These are phyloP conservation scores for Boletus rex-veris DNA, from an alignment of 768 basidiomycete species.

Conservation along the genomic window DNA sequence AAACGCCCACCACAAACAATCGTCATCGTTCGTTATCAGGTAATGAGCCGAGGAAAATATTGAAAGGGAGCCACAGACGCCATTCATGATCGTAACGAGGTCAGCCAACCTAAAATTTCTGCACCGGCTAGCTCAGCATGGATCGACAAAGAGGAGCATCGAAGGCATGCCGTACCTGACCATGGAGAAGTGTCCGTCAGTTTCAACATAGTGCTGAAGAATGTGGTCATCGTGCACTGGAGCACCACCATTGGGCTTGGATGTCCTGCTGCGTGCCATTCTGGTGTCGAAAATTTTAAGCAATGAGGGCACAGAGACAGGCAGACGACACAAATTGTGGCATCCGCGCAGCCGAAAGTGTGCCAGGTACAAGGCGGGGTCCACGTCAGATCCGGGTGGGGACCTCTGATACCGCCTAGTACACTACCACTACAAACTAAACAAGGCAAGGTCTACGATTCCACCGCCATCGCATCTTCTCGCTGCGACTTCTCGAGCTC, in stretches of 20 bases:
- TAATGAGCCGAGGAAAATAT: slow-evolving; percentile 92
- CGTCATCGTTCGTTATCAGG: slow-evolving; percentile 72
- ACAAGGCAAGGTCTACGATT: slow-evolving; percentile 6
- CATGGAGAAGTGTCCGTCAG: slow-evolving; percentile 94
- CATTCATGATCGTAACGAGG: slow-evolving; percentile 98
- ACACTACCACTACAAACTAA: neutral
- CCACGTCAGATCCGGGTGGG: neutral
- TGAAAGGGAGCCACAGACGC: slow-evolving; percentile 94
- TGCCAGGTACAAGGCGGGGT: slow-evolving; percentile 16
- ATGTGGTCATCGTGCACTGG: slow-evolving; percentile 30
- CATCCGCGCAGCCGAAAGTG: slow-evolving; percentile 3
- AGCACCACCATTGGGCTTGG: slow-evolving; percentile 17
- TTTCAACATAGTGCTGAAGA: slow-evolving; percentile 80
- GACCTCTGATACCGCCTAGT: slow-evolving; percentile 24
- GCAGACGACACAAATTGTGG: slow-evolving; percentile 32
- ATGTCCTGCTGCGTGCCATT: slow-evolving; percentile 32
- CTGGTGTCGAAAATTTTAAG: slow-evolving; percentile 1
- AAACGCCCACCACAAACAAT: slow-evolving; percentile 84
- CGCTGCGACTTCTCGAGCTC: slow-evolving; percentile 51
- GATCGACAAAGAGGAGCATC: slow-evolving; percentile 11
- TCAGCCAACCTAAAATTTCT: slow-evolving; percentile 98
- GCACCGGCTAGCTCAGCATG: slow-evolving; percentile 14
- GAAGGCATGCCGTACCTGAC: slow-evolving; percentile 62
- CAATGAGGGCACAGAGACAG: neutral
- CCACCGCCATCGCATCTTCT: slow-evolving; percentile 45